Evolutionary conservation across 306 rosid species (phyloP).

Genomic region (Ziziphus jujuba): DNA sequence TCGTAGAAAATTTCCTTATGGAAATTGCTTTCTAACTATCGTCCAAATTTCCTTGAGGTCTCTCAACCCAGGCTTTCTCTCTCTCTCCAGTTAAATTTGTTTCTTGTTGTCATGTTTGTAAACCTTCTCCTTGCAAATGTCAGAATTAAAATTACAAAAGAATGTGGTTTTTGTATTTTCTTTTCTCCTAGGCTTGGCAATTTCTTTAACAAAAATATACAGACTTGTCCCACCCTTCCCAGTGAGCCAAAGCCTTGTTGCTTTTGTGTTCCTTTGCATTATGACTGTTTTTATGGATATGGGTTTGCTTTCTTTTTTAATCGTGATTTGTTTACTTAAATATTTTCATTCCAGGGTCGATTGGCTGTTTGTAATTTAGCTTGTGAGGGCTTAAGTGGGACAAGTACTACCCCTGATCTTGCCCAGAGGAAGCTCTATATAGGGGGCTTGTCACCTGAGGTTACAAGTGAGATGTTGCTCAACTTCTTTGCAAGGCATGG

Average conservation of each 20-base stretch:
- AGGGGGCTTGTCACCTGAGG: constrained; percentile 69
- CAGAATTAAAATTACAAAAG: too few species aligned
- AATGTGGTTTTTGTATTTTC: too few species aligned
- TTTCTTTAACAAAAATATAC: too few species aligned
- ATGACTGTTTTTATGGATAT: neutral
- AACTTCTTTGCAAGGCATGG: constrained; percentile 61
- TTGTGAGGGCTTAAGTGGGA: constrained; percentile 60
- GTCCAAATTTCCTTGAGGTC: too few species aligned
- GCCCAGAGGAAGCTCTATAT: constrained; percentile 77
- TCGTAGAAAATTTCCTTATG: too few species aligned
- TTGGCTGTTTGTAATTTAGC: constrained; percentile 75
- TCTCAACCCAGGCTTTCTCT: too few species aligned
- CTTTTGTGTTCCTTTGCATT: neutral
- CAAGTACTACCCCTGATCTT: constrained; percentile 62
- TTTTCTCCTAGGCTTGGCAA: too few species aligned
- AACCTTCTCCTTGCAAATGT: too few species aligned
- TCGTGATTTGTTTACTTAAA: constrained; percentile 7
- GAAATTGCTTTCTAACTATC: too few species aligned
- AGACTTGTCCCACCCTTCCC: neutral
- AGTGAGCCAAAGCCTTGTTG: neutral
- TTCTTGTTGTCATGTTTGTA: too few species aligned
- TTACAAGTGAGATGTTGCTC: constrained; percentile 67
- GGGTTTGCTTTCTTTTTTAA: constrained; percentile 4
- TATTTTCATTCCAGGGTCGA: constrained; percentile 51
- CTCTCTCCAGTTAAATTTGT: too few species aligned